Percentiles rank a stretch among this genome's conserved stretches.
Conservation (phyloP, 495 filamentous ascomycete genomes). For the Beverwykella pulmonaria region DNA sequence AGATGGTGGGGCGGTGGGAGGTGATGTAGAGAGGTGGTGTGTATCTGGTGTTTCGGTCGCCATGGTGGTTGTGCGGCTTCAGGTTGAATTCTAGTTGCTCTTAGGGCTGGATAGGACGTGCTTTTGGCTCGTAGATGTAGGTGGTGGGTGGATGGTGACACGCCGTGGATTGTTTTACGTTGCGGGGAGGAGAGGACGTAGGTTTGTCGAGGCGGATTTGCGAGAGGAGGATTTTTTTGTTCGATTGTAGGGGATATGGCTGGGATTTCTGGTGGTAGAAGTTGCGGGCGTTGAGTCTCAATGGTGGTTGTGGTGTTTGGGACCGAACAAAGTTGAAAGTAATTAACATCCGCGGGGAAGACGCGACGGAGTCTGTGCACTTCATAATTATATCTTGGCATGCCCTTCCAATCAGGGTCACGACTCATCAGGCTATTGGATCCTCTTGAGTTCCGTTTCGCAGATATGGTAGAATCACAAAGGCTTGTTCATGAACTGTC, state of each 20-base stretch:
- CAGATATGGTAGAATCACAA: no score
- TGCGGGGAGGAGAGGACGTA: neutral
- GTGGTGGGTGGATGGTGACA: neutral
- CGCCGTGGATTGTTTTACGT: neutral
- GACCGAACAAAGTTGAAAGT: neutral
- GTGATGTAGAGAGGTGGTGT: slow-evolving; percentile 12
- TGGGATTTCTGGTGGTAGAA: neutral
- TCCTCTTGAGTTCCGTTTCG: no score
- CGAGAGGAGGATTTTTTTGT: neutral
- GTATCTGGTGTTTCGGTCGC: slow-evolving; percentile 6
- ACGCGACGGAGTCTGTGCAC: slow-evolving; percentile 1
- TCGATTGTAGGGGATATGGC: neutral
- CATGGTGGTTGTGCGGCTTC: neutral
- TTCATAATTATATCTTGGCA: neutral
- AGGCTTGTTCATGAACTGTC: neutral
- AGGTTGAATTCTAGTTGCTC: no score
- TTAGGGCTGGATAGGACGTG: no score
- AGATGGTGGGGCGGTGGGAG: neutral
- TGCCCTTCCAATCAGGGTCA: neutral
- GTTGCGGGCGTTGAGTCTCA: neutral
- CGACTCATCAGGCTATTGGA: no score
- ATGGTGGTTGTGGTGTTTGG: neutral
- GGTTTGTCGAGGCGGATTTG: neutral
- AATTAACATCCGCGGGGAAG: slow-evolving; percentile 1
- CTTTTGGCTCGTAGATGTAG: neutral